A percentile compares a stretch with the other conserved stretches of the same genome.
phyloP scores from a whole-genome alignment of 331 rosid species.

The Rhamnella rubrinervis region DNA sequence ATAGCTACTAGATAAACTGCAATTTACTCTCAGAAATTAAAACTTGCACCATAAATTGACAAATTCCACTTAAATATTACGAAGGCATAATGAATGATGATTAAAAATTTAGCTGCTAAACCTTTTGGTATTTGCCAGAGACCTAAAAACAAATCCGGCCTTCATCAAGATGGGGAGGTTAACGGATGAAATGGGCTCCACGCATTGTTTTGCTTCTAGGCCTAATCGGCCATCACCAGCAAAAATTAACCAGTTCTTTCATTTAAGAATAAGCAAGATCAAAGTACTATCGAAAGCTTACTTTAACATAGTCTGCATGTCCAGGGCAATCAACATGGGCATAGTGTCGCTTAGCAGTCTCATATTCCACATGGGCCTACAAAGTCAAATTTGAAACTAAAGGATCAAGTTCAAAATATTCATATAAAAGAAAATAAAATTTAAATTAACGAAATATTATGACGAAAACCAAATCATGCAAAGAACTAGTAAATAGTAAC shows the following conservation, averaged over 20 bases:
- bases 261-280: too few species aligned
- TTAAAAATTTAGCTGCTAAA: too few species aligned
- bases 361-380: constrained; percentile 1
- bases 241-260: background rate
- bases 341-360: background rate
- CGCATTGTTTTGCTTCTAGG: background rate
- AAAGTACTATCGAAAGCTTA: background rate
- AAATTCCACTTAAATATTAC: too few species aligned
- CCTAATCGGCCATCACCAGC: background rate
- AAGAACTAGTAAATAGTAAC: background rate
- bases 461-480: background rate
- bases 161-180: too few species aligned
- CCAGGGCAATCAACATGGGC: constrained; percentile 1
- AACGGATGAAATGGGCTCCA: too few species aligned
- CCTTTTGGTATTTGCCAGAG: too few species aligned
- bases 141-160: too few species aligned
- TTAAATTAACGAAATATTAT: background rate
- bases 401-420: background rate
- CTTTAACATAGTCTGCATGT: constrained; percentile 1
- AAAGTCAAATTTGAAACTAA: background rate
- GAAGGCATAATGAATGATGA: too few species aligned
- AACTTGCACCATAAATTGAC: too few species aligned
- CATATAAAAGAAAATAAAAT: background rate
- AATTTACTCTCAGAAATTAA: too few species aligned
- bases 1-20: too few species aligned